A percentile compares a stretch with the other conserved stretches of the same genome.
phyloP scores from a whole-genome alignment of 23 red algal species.

The Gracilaria vermiculophylla region DNA sequence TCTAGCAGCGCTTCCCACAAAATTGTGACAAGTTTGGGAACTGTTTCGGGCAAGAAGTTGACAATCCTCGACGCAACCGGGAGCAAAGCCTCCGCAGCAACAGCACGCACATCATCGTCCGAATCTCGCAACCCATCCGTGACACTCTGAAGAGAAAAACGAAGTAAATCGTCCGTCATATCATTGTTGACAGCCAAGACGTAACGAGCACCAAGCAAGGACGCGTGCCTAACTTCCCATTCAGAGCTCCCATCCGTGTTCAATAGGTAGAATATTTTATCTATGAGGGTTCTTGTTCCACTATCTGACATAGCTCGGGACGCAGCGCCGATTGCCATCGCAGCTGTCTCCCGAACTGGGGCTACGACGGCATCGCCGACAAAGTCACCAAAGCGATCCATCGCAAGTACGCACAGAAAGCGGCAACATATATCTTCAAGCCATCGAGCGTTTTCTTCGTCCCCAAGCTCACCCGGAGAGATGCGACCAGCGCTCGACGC shows the following conservation, averaged over 20 bases:
- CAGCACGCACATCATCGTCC: constrained; percentile 92
- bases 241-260: constrained; percentile 20
- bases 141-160: constrained; percentile 40
- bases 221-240: constrained; percentile 93
- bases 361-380: constrained; percentile 88
- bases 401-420: constrained; percentile 82
- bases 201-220: constrained; percentile 83
- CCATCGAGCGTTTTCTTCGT: constrained; percentile 60
- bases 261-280: constrained; percentile 58
- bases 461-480: constrained; percentile 21
- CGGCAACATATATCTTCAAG: constrained; percentile 91
- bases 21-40: constrained; percentile 53
- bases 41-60: constrained; percentile 9
- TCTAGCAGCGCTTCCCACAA: constrained; percentile 74
- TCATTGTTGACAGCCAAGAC: constrained; percentile 77
- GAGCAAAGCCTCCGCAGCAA: constrained; percentile 73
- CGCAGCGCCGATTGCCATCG: constrained; percentile 84
- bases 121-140: constrained; percentile 57
- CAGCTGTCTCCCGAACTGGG: constrained; percentile 91
- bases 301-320: constrained; percentile 38
- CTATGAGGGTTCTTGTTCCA: constrained; percentile 31
- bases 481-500: constrained; percentile 60
- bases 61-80: constrained; percentile 51
- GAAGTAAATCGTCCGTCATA: constrained; percentile 56
- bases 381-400: constrained; percentile 98